Evolutionary conservation across 2,329 filamentous ascomycete species (phyloP).

Genomic region (Thyridium curvatum): DNA sequence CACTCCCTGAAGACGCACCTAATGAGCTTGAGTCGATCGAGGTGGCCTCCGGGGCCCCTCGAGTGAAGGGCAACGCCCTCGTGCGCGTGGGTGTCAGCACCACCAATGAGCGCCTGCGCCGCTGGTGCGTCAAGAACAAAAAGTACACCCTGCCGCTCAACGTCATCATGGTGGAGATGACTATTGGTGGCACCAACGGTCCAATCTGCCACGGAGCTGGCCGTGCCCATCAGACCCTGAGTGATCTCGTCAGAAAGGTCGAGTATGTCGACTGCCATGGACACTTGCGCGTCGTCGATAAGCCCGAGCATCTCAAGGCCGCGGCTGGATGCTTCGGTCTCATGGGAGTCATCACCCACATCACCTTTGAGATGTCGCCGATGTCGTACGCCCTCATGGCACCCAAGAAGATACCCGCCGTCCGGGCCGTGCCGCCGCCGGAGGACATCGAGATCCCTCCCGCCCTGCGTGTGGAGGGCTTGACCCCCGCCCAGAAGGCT

Average conservation of each 20-base stretch:
- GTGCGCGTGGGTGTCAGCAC: slow-evolving; percentile 34
- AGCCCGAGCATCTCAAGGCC: slow-evolving; percentile 29
- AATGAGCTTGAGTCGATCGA: slow-evolving; percentile 33
- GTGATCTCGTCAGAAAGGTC: slow-evolving; percentile 37
- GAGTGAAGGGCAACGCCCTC: slow-evolving; percentile 21
- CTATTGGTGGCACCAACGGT: slow-evolving; percentile 36
- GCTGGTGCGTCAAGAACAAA: slow-evolving; percentile 33
- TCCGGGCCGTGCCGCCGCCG: slow-evolving; percentile 36
- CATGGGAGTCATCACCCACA: slow-evolving; percentile 40
- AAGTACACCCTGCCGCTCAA: slow-evolving; percentile 35
- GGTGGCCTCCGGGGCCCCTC: slow-evolving; percentile 17
- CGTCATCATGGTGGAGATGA: slow-evolving; percentile 41
- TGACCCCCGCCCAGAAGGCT: slow-evolving; percentile 23
- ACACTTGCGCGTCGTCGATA: slow-evolving; percentile 27
- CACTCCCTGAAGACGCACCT: slow-evolving; percentile 15
- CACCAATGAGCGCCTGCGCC: slow-evolving; percentile 38
- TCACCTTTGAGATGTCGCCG: slow-evolving; percentile 37
- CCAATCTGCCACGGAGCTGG: slow-evolving; percentile 41
- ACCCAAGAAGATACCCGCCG: slow-evolving; percentile 33
- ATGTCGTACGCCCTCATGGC: slow-evolving; percentile 40
- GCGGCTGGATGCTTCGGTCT: slow-evolving; percentile 39
- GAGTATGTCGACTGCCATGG: slow-evolving; percentile 42
- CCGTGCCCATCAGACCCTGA: slow-evolving; percentile 32
- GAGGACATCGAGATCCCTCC: slow-evolving; percentile 26
- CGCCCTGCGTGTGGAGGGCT: slow-evolving; percentile 21